Evolutionary conservation across 306 rosid genomes (phyloP).

Genomic region (Acacia confusa): DNA sequence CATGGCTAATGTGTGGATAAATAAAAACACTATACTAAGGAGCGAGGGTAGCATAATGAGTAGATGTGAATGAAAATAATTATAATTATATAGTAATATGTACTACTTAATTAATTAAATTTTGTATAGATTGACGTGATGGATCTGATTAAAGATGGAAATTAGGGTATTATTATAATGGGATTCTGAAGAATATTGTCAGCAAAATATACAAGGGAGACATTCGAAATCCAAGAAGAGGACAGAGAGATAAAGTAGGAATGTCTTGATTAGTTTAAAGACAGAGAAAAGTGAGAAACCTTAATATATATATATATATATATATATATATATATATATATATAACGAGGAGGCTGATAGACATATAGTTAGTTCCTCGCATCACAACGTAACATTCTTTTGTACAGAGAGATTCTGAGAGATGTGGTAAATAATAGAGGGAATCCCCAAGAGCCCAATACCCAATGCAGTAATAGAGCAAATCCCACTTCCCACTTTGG

Average conservation of each 20-base stretch:
- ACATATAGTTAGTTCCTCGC: background rate
- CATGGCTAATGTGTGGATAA: background rate
- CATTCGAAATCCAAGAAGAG: conserved; percentile 58
- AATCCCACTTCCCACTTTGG: conserved; percentile 63
- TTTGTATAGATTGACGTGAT: conserved; percentile 67
- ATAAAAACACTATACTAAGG: no score
- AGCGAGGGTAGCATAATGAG: conserved; percentile 10
- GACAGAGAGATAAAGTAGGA: conserved; percentile 46
- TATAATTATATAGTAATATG: no score
- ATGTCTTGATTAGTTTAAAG: conserved; percentile 55
- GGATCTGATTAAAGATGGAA: conserved; percentile 52
- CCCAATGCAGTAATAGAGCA: conserved; percentile 52
- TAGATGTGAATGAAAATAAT: background rate
- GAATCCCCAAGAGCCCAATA: conserved; percentile 80
- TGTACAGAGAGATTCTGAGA: conserved; percentile 35
- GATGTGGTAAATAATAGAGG: conserved; percentile 42
- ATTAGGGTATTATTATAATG: conserved; percentile 31
- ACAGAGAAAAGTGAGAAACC: conserved; percentile 8
- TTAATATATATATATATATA: background rate
- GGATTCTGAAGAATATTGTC: conserved; percentile 35
- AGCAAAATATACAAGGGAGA: conserved; percentile 39
- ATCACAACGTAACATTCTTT: conserved; percentile 49
- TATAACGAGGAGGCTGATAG: background rate
- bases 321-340: no score
- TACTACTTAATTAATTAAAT: background rate